Evolutionary conservation across 2,329 filamentous ascomycete species (phyloP), one percentile per base, ranked within the genome.

Genomic region (Biscogniauxia marginata): DNA sequence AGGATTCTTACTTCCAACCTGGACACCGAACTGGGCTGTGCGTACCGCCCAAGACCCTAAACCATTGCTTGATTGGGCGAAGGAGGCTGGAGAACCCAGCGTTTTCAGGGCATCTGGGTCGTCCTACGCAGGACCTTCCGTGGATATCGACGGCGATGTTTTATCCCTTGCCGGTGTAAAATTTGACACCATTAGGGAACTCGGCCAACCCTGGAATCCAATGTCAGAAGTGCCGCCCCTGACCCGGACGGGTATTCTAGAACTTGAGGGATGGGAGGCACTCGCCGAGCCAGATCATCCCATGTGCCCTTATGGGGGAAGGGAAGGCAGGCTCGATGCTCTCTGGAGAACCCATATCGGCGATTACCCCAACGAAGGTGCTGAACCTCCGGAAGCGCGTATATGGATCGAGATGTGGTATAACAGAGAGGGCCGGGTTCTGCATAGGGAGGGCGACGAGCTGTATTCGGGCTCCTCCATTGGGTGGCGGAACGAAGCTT

Each of bases 21-120:
- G 60, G 60, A 55, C 55, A 5, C 57, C 60, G 4, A 59, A 56
- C 52, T 62, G 57, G 57, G 53, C 53, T 4, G 49, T 50, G 9
- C 34, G 48, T 19, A 46, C 55, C 11, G 16, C 22, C 9, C 49
- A 52, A 13, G 58, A 60, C 22, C 55, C 58, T 8, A 45, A 54
- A 24, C 52, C 51, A 18, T 45, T 60, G n/a, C 55, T 60, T 2
- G 49, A 52, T 13, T 50, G 49, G 48, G 39, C 25, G 9, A 34
- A 52, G 20, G 18, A 46, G 20, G 34, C 21, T 13, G 51, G 45
- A 3, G 45, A 43, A 3, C 34, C 49, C 9, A 53, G 52, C 24
- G 21, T 49, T 6, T 48, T 52, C 16, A 24, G 46, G 13, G 50
- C 53, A 18, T 47, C 39, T 11, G 43, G 39, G 24, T 30, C 23